Evolutionary conservation across 1,284 basidiomycete species (phyloP).

Genomic region (Cutaneotrichosporon sp.): DNA sequence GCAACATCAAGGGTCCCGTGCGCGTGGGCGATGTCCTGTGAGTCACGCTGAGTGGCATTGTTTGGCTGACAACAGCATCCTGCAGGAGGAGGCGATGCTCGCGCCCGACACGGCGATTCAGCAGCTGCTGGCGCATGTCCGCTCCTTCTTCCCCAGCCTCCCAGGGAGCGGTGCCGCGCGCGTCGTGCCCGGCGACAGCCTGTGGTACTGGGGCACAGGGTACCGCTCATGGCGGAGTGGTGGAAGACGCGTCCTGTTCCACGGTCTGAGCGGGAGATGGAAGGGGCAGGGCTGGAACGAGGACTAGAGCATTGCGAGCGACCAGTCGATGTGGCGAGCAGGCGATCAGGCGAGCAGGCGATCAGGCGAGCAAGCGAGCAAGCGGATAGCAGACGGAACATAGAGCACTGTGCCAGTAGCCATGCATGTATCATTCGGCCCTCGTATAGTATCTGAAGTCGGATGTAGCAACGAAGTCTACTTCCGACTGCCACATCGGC

Average conservation of each 20-base stretch:
- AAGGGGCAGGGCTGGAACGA: conserved; percentile 14
- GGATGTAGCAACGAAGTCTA: not conserved
- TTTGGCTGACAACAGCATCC: conserved; percentile 18
- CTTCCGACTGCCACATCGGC: not conserved
- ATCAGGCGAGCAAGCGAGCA: not conserved
- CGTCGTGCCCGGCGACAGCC: conserved; percentile 9
- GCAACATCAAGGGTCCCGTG: conserved; percentile 27
- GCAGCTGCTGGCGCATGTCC: conserved; percentile 16
- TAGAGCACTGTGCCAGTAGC: not conserved
- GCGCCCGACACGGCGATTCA: conserved; percentile 18
- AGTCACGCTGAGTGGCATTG: no score
- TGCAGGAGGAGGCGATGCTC: conserved; percentile 21
- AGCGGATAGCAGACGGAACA: not conserved
- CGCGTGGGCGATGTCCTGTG: conserved; percentile 44
- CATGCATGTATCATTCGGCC: not conserved
- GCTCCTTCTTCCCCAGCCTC: conserved; percentile 20
- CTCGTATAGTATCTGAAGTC: not conserved
- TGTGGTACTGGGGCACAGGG: conserved; percentile 28
- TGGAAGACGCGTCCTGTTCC: conserved; percentile 17
- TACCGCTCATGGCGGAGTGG: conserved; percentile 17
- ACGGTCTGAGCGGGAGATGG: conserved; percentile 13
- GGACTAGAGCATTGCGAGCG: not conserved
- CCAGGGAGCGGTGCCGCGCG: conserved; percentile 20
- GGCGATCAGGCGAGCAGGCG: not conserved
- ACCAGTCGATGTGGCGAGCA: no score